These are phyloP conservation scores for Steccherinum ochraceum DNA, from an alignment of 768 basidiomycete genomes.

Conservation along the genomic window DNA sequence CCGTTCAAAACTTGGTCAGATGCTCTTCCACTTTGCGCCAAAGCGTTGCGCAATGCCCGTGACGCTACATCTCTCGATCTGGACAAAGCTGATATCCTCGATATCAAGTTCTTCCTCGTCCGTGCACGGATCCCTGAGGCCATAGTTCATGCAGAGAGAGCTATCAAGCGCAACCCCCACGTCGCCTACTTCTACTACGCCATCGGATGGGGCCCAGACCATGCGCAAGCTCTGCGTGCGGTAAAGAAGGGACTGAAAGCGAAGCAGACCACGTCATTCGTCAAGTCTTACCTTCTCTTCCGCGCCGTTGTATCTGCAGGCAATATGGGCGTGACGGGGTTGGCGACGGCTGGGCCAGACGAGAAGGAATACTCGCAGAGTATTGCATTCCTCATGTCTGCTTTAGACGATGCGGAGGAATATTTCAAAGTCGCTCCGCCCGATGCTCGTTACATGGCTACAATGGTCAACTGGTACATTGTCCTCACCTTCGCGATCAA, in stretches of 20 bases:
- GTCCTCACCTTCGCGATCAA: conserved; percentile 44
- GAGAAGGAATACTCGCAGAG: conserved; percentile 52
- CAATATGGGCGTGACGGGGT: conserved; percentile 42
- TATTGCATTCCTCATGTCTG: conserved; percentile 52
- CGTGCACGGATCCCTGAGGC: conserved; percentile 43
- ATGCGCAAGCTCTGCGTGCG: conserved; percentile 46
- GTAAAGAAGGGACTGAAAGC: conserved; percentile 64
- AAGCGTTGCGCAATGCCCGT: conserved; percentile 38
- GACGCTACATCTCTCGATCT: no score
- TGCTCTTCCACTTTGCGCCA: conserved; percentile 52
- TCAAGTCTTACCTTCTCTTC: conserved; percentile 50
- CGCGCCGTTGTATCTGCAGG: conserved; percentile 57
- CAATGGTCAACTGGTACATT: conserved; percentile 54
- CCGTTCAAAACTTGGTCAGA: conserved; percentile 58
- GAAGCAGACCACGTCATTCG: conserved; percentile 45
- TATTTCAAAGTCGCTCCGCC: conserved; percentile 54
- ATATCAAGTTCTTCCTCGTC: conserved; percentile 54
- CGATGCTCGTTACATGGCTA: conserved; percentile 55
- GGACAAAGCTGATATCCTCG: conserved; percentile 58
- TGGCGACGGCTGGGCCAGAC: conserved; percentile 36
- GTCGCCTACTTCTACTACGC: conserved; percentile 63
- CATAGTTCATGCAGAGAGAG: conserved; percentile 37
- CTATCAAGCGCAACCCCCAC: conserved; percentile 47
- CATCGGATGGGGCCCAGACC: conserved; percentile 42
- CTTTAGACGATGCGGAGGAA: conserved; percentile 51